Percentiles rank a stretch among this genome's conserved stretches.
Evolutionary conservation across 176 grass and related monocot species (phyloP).

Genomic region (Hordeum marinum): DNA sequence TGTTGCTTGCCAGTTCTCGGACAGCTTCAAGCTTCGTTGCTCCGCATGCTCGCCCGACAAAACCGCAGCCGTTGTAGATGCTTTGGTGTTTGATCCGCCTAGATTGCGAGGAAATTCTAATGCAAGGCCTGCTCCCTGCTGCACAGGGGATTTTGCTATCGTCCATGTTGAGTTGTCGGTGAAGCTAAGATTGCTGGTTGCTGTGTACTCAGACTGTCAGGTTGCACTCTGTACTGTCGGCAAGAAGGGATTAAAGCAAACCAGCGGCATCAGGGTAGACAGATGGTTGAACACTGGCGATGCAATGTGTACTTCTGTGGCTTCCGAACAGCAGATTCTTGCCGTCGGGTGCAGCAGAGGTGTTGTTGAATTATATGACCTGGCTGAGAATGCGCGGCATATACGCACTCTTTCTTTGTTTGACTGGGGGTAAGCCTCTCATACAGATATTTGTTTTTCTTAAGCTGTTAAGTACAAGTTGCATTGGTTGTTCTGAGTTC

Average conservation of each 20-base stretch:
- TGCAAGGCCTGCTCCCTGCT: conserved; percentile 50
- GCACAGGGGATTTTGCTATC: conserved; percentile 55
- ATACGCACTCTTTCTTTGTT: conserved; percentile 89
- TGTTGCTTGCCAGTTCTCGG: conserved; percentile 60
- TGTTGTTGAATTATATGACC: conserved; percentile 90
- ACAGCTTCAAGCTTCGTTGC: conserved; percentile 73
- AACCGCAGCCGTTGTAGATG: conserved; percentile 31
- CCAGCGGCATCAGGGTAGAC: conserved; percentile 52
- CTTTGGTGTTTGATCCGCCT: conserved; percentile 50
- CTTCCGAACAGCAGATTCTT: conserved; percentile 92
- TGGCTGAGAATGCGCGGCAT: conserved; percentile 58
- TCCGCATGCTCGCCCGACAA: conserved; percentile 42
- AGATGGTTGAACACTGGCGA: conserved; percentile 73
- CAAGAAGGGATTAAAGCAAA: conserved; percentile 89
- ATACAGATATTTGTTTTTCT: neutral
- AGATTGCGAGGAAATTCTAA: conserved; percentile 31
- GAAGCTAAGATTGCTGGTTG: conserved; percentile 72
- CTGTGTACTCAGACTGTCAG: conserved; percentile 76
- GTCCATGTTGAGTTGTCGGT: conserved; percentile 74
- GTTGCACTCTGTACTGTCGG: conserved; percentile 72
- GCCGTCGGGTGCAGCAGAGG: conserved; percentile 87
- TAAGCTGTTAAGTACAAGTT: neutral
- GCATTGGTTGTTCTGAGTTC: conserved; percentile 8
- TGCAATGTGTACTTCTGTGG: conserved; percentile 77
- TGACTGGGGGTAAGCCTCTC: conserved; percentile 82